A percentile compares a stretch with the other conserved stretches of the same genome.
Evolutionary conservation across 2,329 filamentous ascomycete genomes (phyloP).

Genomic region (Geosmithia putterillii): DNA sequence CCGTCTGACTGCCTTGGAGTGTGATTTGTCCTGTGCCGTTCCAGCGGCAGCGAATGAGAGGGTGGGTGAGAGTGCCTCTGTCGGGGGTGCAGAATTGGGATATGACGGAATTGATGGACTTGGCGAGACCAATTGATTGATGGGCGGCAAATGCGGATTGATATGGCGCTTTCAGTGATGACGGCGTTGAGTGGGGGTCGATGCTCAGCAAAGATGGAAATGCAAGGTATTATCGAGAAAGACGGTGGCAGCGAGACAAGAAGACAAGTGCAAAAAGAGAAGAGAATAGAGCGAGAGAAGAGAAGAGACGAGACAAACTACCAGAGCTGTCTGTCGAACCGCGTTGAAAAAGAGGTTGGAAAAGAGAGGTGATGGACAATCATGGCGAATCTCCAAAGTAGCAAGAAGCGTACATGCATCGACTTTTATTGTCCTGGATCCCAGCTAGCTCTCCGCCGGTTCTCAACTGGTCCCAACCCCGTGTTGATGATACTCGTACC

Average conservation of each 20-base stretch:
- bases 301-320: constrained; percentile 1
- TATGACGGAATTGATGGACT: neutral
- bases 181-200: too few species aligned
- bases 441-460: too few species aligned
- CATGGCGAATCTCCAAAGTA: too few species aligned
- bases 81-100: neutral
- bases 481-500: too few species aligned
- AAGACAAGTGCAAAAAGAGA: neutral
- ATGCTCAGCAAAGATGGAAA: neutral
- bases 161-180: too few species aligned
- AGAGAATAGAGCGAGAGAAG: neutral
- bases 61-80: neutral
- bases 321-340: constrained; percentile 1
- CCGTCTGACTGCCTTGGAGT: neutral
- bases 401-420: too few species aligned
- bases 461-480: too few species aligned
- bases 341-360: neutral
- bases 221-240: neutral
- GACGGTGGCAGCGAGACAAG: neutral
- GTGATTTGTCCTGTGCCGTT: too few species aligned
- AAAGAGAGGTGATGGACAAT: neutral
- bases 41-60: neutral
- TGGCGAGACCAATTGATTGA: too few species aligned
- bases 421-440: too few species aligned
- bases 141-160: neutral